Conservation (phyloP, 202 grass and related monocot species). For the Panicum virgatum region DNA sequence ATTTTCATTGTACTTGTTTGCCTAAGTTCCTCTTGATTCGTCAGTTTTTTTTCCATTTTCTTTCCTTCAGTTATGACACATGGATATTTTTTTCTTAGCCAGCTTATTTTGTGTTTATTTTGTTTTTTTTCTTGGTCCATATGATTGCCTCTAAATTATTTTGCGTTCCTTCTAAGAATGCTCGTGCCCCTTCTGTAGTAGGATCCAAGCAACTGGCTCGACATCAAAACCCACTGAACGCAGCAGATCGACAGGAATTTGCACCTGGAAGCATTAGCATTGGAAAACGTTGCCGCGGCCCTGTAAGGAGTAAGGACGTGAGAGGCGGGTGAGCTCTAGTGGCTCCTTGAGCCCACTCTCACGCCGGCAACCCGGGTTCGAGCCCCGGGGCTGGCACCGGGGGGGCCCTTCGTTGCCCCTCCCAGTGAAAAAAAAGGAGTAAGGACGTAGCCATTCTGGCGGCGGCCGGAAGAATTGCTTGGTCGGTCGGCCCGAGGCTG, state of each 20-base stretch:
- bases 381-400: no score
- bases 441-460: no score
- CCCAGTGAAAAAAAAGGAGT: no score
- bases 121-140: background rate
- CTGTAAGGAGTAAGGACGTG: no score
- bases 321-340: no score
- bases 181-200: background rate
- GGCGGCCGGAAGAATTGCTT: no score
- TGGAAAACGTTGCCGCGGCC: background rate
- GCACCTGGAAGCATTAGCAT: background rate
- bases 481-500: no score
- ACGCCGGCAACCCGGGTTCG: no score
- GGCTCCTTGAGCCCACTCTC: no score
- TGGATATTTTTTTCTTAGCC: background rate
- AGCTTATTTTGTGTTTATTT: background rate
- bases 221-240: background rate
- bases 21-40: background rate
- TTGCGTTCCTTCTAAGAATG: background rate
- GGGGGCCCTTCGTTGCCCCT: no score
- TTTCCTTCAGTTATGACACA: background rate
- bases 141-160: background rate
- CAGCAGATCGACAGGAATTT: background rate
- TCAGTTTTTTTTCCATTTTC: background rate
- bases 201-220: background rate
- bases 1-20: conserved; percentile 22